These are phyloP conservation scores for Ogataea parapolymorpha DNA, from an alignment of 805 yeast genomes.

Conservation along the genomic window DNA sequence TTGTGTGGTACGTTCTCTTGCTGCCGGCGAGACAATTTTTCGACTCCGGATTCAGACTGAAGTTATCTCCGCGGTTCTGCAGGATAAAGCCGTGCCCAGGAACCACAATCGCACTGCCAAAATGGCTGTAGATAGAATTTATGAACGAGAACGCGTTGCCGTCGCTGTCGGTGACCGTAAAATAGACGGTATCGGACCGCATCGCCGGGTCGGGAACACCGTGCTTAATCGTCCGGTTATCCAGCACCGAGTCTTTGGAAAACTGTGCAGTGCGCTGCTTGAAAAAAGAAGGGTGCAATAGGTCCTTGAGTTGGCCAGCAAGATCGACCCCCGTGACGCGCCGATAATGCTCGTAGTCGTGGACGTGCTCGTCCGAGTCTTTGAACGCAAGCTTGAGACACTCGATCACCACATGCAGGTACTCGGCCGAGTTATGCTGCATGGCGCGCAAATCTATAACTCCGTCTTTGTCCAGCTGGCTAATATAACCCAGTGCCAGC, in stretches of 20 bases:
- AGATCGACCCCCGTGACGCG: slow-evolving; percentile 15
- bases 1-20: slow-evolving; percentile 78
- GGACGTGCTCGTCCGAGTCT: slow-evolving; percentile 71
- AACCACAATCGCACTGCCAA: slow-evolving; percentile 71
- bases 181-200: slow-evolving; percentile 70
- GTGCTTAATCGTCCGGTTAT: slow-evolving; percentile 28
- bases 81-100: slow-evolving; percentile 62
- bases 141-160: slow-evolving; percentile 85
- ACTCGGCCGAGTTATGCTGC: slow-evolving; percentile 67
- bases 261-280: slow-evolving; percentile 47
- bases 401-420: slow-evolving; percentile 68
- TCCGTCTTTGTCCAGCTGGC: slow-evolving; percentile 46
- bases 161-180: slow-evolving; percentile 57
- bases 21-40: slow-evolving; percentile 63
- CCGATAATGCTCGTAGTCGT: slow-evolving; percentile 49
- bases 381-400: slow-evolving; percentile 67
- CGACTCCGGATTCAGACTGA: slow-evolving; percentile 54
- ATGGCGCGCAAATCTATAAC: slow-evolving; percentile 40
- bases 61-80: slow-evolving; percentile 77
- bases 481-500: slow-evolving; percentile 63
- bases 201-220: slow-evolving; percentile 52
- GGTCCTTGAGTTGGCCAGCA: slow-evolving; percentile 30
- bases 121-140: slow-evolving; percentile 65
- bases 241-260: slow-evolving; percentile 36
- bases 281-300: slow-evolving; percentile 51